Conservation (phyloP, 2,329 filamentous ascomycete genomes). For the Arthrobotrys pseudoclavata region DNA sequence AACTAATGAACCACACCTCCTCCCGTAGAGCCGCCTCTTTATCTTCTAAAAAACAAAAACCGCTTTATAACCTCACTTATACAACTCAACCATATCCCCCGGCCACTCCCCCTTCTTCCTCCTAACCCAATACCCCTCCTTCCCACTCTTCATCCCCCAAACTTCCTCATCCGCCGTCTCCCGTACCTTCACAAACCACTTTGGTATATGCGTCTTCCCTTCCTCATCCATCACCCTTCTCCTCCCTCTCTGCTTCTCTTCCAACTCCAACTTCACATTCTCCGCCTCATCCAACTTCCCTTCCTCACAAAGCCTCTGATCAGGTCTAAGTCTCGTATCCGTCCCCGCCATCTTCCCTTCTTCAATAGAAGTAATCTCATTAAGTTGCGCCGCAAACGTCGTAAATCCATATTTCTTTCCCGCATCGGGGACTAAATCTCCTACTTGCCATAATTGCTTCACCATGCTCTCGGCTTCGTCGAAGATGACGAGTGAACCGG, state of each 20-base stretch:
- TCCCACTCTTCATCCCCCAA: slow-evolving; percentile 82
- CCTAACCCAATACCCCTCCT: slow-evolving; percentile 95
- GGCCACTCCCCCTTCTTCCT: slow-evolving; percentile 74
- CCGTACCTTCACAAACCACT: slow-evolving; percentile 84
- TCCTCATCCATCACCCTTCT: slow-evolving; percentile 80
- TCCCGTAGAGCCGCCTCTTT: not conserved
- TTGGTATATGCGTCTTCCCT: slow-evolving; percentile 79
- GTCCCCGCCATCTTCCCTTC: slow-evolving; percentile 80
- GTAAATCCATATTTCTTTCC: slow-evolving; percentile 89
- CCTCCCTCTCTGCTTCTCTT: slow-evolving; percentile 84
- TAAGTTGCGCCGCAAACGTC: slow-evolving; percentile 84
- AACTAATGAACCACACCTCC: too few relatives aligned
- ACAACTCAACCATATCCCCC: slow-evolving; percentile 51
- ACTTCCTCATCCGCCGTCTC: slow-evolving; percentile 75
- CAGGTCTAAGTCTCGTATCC: slow-evolving; percentile 85
- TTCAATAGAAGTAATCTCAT: slow-evolving; percentile 88
- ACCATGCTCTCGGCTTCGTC: slow-evolving; percentile 70
- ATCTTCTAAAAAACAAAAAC: not conserved
- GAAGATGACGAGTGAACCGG: slow-evolving; percentile 71
- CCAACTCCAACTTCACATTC: slow-evolving; percentile 82
- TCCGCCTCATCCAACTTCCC: slow-evolving; percentile 88
- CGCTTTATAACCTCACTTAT: slow-evolving; percentile 18
- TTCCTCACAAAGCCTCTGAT: slow-evolving; percentile 86
- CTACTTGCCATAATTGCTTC: slow-evolving; percentile 82
- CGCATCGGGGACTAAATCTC: slow-evolving; percentile 82